A percentile compares a stretch with the other conserved stretches of the same genome.
Evolutionary conservation across 495 filamentous ascomycete species (phyloP).

Genomic region (Paragyromitra xinjiangensis): DNA sequence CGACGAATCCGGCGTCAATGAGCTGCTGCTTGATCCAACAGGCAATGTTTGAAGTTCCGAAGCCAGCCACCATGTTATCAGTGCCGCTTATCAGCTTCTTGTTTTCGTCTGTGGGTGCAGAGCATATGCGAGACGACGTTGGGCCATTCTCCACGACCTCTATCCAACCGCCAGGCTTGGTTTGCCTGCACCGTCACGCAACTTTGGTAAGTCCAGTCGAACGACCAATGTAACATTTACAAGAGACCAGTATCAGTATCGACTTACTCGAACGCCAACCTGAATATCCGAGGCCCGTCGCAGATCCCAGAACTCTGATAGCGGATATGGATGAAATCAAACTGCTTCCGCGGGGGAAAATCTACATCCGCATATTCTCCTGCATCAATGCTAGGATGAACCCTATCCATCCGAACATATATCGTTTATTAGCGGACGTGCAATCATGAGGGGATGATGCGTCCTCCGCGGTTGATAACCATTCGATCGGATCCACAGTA

Average conservation of each 20-base stretch:
- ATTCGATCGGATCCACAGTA: constrained; percentile 52
- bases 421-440: constrained; percentile 49
- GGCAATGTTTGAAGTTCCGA: constrained; percentile 52
- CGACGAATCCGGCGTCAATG: constrained; percentile 55
- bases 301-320: constrained; percentile 55
- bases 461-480: constrained; percentile 42
- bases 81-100: constrained; percentile 38
- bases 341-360: constrained; percentile 47
- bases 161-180: constrained; percentile 57
- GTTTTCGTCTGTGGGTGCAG: constrained; percentile 35
- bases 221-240: constrained; percentile 25
- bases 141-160: constrained; percentile 56
- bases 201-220: constrained; percentile 48
- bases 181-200: constrained; percentile 50
- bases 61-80: constrained; percentile 41
- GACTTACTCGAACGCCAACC: constrained; percentile 56
- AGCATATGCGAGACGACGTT: constrained; percentile 43
- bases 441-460: constrained; percentile 27
- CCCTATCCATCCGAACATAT: constrained; percentile 48
- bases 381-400: constrained; percentile 48
- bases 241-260: constrained; percentile 23
- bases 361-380: constrained; percentile 45
- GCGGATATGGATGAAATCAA: constrained; percentile 57
- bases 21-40: constrained; percentile 57
- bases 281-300: constrained; percentile 54